A percentile compares a stretch with the other conserved stretches of the same genome.
Evolutionary conservation across 176 grass and related monocot species (phyloP).

Genomic region (Avena eriantha): DNA sequence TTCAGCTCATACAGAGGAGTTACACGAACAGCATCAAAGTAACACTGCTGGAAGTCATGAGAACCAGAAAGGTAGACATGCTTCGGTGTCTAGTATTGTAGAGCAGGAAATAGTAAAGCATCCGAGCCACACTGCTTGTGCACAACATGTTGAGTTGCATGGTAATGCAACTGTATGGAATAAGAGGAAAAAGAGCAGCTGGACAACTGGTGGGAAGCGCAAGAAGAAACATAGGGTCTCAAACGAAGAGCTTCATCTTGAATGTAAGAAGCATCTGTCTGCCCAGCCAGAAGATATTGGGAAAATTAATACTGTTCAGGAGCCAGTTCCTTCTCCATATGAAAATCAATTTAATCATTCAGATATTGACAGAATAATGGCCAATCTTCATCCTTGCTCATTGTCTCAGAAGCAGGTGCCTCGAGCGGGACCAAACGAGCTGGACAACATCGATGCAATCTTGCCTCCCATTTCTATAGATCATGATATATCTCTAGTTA

Average conservation of each 20-base stretch:
- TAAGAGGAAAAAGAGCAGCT: conserved; percentile 23
- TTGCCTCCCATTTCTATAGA: conserved; percentile 6
- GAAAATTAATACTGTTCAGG: conserved; percentile 15
- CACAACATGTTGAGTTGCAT: conserved; percentile 13
- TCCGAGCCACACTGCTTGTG: conserved; percentile 26
- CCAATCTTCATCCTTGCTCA: conserved; percentile 29
- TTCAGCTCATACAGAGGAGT: conserved; percentile 33
- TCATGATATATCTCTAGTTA: conserved; percentile 38
- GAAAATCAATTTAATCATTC: conserved; percentile 38
- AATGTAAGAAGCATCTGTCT: neutral
- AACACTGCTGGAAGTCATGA: neutral
- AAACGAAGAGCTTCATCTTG: conserved; percentile 30
- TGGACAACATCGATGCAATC: conserved; percentile 27
- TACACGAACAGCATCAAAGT: conserved; percentile 20
- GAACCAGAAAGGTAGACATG: conserved; percentile 36
- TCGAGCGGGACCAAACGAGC: conserved; percentile 11
- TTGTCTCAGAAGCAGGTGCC: conserved; percentile 31
- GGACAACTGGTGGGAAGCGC: conserved; percentile 4
- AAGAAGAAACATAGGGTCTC: conserved; percentile 6
- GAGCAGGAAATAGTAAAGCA: conserved; percentile 29
- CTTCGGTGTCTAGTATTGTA: conserved; percentile 21
- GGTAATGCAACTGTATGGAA: conserved; percentile 30
- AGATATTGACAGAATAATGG: conserved; percentile 37
- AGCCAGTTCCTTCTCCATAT: conserved; percentile 32
- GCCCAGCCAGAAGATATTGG: neutral